phyloP scores from a whole-genome alignment of 129 eudicot genomes.

The Tagetes erecta region DNA sequence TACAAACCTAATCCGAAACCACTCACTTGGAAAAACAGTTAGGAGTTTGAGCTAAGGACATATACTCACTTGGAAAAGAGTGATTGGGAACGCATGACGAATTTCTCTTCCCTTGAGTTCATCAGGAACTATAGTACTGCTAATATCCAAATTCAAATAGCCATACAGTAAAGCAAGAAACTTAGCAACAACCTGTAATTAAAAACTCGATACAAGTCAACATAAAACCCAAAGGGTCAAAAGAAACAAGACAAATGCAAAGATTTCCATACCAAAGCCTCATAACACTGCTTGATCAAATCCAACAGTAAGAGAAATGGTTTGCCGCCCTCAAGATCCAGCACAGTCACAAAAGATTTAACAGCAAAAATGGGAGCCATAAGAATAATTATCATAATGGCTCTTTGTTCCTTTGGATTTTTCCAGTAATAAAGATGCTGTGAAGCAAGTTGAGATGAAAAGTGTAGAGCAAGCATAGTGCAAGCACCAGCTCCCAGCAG shows the following conservation, averaged over 20 bases:
- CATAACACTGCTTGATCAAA: slow-evolving; percentile 73
- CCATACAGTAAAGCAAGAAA: slow-evolving; percentile 68
- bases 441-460: slow-evolving; percentile 70
- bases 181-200: slow-evolving; percentile 74
- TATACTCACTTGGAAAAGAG: slow-evolving; percentile 73
- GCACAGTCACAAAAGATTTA: slow-evolving; percentile 66
- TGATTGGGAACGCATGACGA: slow-evolving; percentile 81
- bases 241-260: background rate
- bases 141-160: slow-evolving; percentile 62
- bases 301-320: slow-evolving; percentile 61
- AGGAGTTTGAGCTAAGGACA: background rate
- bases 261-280: slow-evolving; percentile 63
- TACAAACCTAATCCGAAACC: too few species aligned
- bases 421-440: slow-evolving; percentile 96
- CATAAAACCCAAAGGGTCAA: background rate
- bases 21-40: too few species aligned
- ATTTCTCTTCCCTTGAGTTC: slow-evolving; percentile 94
- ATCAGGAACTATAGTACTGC: slow-evolving; percentile 72
- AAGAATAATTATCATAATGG: slow-evolving; percentile 64
- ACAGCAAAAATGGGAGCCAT: slow-evolving; percentile 79
- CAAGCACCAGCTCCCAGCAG: slow-evolving; percentile 60
- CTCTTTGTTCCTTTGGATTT: slow-evolving; percentile 83
- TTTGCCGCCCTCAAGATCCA: slow-evolving; percentile 59
- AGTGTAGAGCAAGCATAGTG: slow-evolving; percentile 62
- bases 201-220: slow-evolving; percentile 1